These are phyloP conservation scores for Calonectria hongkongensis DNA, from an alignment of 2,329 filamentous ascomycete genomes.

Conservation along the genomic window DNA sequence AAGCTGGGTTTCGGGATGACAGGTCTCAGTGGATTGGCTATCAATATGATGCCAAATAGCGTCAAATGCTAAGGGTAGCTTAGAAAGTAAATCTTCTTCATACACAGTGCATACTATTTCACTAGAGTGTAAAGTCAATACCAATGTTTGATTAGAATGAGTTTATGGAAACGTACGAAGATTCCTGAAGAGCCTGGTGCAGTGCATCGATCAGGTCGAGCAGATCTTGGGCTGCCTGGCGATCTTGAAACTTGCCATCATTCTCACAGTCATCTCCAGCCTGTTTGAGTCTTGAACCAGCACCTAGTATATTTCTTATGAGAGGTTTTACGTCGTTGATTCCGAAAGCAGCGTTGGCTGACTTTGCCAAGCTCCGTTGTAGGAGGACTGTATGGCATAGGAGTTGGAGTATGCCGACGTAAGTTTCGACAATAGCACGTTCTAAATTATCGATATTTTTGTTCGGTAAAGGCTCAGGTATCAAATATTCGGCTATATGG, in stretches of 20 bases:
- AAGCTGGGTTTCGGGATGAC: constrained; percentile 55
- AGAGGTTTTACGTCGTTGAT: background rate
- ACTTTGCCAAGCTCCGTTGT: background rate
- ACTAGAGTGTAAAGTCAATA: background rate
- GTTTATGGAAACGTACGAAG: background rate
- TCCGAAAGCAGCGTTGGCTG: background rate
- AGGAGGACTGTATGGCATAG: background rate
- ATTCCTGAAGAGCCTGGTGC: background rate
- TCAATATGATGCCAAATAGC: constrained; percentile 58
- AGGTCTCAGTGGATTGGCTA: constrained; percentile 57
- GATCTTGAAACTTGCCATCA: background rate
- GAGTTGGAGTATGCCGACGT: background rate
- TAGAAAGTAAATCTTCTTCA: constrained; percentile 1
- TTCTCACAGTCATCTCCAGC: background rate
- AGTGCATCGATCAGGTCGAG: background rate
- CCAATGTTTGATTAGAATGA: background rate
- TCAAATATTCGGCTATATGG: background rate
- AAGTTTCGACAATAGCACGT: background rate
- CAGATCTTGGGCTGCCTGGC: background rate
- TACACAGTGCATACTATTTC: constrained; percentile 2
- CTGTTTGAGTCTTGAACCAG: background rate
- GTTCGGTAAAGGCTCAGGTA: background rate
- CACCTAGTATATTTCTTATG: background rate
- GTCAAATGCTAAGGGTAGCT: constrained; percentile 27
- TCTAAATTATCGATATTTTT: background rate